These are phyloP conservation scores for Botrytis aclada DNA, from an alignment of 2,329 filamentous ascomycete genomes.

Conservation along the genomic window DNA sequence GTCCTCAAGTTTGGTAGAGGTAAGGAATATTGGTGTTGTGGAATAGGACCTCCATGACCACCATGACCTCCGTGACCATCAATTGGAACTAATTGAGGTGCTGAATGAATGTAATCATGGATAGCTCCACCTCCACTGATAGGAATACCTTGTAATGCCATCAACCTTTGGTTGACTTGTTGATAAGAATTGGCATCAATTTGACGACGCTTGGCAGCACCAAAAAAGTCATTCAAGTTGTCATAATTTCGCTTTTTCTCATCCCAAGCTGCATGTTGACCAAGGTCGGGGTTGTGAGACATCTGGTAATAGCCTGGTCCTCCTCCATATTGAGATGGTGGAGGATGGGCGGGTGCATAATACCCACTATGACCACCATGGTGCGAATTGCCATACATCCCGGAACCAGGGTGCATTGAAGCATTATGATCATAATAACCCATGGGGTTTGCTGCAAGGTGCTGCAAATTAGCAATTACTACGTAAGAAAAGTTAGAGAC, in stretches of 20 bases:
- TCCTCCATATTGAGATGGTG: slow-evolving; percentile 52
- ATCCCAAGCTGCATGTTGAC: slow-evolving; percentile 62
- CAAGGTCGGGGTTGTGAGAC: slow-evolving; percentile 62
- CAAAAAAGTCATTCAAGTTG: slow-evolving; percentile 86
- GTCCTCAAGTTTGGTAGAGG: slow-evolving; percentile 86
- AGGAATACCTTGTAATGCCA: slow-evolving; percentile 71
- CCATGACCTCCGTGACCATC: slow-evolving; percentile 46
- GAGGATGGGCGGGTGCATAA: slow-evolving; percentile 47
- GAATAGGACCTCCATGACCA: slow-evolving; percentile 48
- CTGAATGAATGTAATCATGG: slow-evolving; percentile 54
- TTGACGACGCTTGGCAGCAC: slow-evolving; percentile 84
- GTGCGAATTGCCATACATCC: slow-evolving; percentile 50
- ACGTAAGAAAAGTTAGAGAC: slow-evolving; percentile 31
- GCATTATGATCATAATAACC: slow-evolving; percentile 61
- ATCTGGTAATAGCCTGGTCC: slow-evolving; percentile 76
- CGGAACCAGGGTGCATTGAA: slow-evolving; percentile 56
- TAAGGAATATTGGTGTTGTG: slow-evolving; percentile 78
- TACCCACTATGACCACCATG: slow-evolving; percentile 51
- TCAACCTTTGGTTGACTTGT: slow-evolving; percentile 84
- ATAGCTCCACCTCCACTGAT: slow-evolving; percentile 52
- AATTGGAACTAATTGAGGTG: slow-evolving; percentile 53
- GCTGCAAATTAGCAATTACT: slow-evolving; percentile 38
- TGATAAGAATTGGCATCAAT: slow-evolving; percentile 88
- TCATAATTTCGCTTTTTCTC: slow-evolving; percentile 82
- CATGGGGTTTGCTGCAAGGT: slow-evolving; percentile 35